Conservation (phyloP, 2,329 filamentous ascomycete species). For the Sporothrix schenckii region DNA sequence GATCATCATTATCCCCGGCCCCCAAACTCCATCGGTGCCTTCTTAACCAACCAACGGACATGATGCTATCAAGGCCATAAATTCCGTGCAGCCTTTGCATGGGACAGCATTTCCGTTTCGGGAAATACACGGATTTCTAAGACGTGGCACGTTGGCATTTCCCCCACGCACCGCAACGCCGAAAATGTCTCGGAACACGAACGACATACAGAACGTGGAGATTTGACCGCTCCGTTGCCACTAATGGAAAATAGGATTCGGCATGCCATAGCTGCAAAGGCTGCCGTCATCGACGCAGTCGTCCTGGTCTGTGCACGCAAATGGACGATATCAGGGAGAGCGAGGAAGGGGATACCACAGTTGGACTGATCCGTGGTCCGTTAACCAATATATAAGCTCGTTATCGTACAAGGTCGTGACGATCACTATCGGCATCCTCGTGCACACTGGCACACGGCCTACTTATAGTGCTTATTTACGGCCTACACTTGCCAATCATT, state of each 20-base stretch:
- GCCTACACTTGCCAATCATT: background rate
- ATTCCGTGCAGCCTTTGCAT: slow-evolving; percentile 12
- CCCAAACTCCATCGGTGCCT: background rate
- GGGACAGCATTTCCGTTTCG: background rate
- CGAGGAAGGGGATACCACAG: too few relatives aligned
- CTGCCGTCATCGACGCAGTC: slow-evolving; percentile 18
- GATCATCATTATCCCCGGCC: background rate
- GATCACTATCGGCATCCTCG: background rate
- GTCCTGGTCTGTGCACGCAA: slow-evolving; percentile 4
- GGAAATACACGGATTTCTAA: background rate
- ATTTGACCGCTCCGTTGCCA: background rate
- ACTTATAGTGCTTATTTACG: background rate
- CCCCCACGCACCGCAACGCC: background rate
- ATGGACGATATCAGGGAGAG: background rate
- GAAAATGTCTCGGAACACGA: too few relatives aligned
- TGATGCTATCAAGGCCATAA: slow-evolving; percentile 24
- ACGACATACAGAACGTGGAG: too few relatives aligned
- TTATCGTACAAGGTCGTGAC: background rate
- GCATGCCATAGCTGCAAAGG: slow-evolving; percentile 11
- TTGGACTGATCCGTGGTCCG: too few relatives aligned
- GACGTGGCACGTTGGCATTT: background rate
- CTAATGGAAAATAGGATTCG: background rate
- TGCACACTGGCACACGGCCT: background rate
- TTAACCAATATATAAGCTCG: slow-evolving; percentile 4
- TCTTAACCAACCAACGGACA: background rate